Percentiles rank a stretch among this genome's conserved stretches.
phyloP scores from a whole-genome alignment of 768 basidiomycete genomes.

The Tylopilus sp. region DNA sequence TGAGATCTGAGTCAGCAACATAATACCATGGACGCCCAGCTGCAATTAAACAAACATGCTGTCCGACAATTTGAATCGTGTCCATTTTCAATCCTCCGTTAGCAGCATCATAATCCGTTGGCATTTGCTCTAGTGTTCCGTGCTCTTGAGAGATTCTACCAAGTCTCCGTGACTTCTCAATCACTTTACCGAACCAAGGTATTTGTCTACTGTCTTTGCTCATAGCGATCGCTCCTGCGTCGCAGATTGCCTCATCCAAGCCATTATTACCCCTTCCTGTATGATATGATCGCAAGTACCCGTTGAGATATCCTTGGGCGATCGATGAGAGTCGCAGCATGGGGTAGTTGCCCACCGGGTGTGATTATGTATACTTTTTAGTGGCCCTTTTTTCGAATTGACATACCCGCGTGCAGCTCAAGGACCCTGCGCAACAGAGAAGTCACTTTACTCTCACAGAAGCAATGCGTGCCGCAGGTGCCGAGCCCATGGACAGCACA shows the following conservation, averaged over 20 bases:
- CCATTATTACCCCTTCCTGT: constrained; percentile 60
- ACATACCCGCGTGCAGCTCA: constrained; percentile 72
- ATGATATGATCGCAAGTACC: constrained; percentile 74
- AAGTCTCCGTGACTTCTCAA: constrained; percentile 62
- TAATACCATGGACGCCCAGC: constrained; percentile 85
- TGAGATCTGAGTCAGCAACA: constrained; percentile 65
- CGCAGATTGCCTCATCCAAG: constrained; percentile 73
- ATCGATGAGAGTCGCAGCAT: constrained; percentile 64
- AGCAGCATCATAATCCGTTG: constrained; percentile 10
- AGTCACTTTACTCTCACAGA: constrained; percentile 46
- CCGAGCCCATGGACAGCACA: constrained; percentile 80
- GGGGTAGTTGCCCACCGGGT: constrained; percentile 81
- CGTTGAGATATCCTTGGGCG: constrained; percentile 56
- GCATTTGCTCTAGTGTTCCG: constrained; percentile 55
- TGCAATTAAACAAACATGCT: constrained; percentile 82
- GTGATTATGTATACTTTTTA: no score
- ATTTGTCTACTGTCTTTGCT: constrained; percentile 82
- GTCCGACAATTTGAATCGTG: constrained; percentile 69
- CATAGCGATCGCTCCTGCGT: constrained; percentile 83
- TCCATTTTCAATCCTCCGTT: constrained; percentile 43
- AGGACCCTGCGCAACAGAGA: constrained; percentile 54
- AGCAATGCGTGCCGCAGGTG: constrained; percentile 82
- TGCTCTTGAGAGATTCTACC: constrained; percentile 77
- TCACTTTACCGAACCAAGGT: constrained; percentile 67
- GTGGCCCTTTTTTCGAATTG: neutral